Base-by-base conservation (phyloP, 371 early-diverging fungal species). In the Mucor sp. region DNA sequence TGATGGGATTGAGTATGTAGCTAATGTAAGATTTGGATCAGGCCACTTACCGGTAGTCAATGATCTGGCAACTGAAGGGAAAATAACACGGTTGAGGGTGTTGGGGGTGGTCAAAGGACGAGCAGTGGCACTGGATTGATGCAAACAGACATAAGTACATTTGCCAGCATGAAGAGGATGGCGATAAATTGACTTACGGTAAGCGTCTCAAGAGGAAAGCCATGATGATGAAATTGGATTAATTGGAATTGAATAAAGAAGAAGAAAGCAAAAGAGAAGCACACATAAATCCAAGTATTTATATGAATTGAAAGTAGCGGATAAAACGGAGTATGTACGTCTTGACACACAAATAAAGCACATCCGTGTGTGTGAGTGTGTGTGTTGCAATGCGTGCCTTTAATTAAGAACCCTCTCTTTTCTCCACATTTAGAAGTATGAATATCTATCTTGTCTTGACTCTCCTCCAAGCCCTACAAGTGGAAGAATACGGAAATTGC, bases 1-100 rank as follows among this genome's bases (percentile, higher is more conserved):
- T n/a, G 41, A 58, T 41, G 9, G 19, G 33, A 21, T 55, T 56
- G 15, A 14, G 2, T 12, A 61, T 2, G 41, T 14, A 21, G 19
- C 14, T 60, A 3, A 19, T 57, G 0, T 35, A 35, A 61, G n/a
- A 43, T n/a, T 1, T n/a, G 17, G 41, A 41, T 17, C 41, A 41
- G 41, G 41, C 41, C 41, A 53, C 50, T 69, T 76, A 76, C 76
- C 67, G 17, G 76, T 76, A 28, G 76, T 66, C 64, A 76, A 60
- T 61, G 47, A 64, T 60, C 76, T 63, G 7, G 64, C 41, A 39
- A 70, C 12, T 23, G 67, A 56, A 25, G 76, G 76, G 17, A 65
- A 39, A 19, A 62, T 47, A 37, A 66, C 58, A 35, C 63, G 60
- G 43, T 63, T 66, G 14, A 67, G 19, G 17, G 62, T 30, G 37